Conservation (phyloP, 164 flowering plant species). For the Annona cherimola region DNA sequence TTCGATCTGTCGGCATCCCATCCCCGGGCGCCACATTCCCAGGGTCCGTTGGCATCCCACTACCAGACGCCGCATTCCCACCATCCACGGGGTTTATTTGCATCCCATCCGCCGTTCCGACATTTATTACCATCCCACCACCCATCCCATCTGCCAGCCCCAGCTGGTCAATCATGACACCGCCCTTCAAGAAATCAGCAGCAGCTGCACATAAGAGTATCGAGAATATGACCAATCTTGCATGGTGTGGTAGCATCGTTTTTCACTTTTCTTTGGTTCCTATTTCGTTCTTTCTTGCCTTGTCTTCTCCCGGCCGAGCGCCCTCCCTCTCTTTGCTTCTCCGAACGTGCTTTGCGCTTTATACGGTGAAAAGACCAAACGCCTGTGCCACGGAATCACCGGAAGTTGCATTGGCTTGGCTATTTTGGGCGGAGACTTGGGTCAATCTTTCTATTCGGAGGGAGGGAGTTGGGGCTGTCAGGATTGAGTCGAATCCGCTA, state of each 20-base stretch:
- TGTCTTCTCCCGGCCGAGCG: neutral
- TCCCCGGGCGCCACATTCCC: too few species aligned
- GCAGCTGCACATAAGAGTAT: neutral
- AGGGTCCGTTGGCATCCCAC: too few species aligned
- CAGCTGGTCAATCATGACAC: too few species aligned
- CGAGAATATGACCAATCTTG: neutral
- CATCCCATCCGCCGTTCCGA: too few species aligned
- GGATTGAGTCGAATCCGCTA: too few species aligned
- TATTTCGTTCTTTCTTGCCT: neutral
- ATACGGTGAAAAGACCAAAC: neutral
- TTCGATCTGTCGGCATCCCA: too few species aligned
- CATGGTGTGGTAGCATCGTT: neutral
- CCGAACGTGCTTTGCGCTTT: neutral
- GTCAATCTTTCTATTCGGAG: neutral
- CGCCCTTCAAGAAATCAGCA: neutral
- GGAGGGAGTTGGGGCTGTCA: too few species aligned
- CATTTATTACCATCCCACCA: too few species aligned
- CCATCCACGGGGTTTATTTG: too few species aligned
- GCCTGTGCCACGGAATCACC: neutral
- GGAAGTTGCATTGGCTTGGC: neutral
- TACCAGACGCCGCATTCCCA: too few species aligned
- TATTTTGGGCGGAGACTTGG: neutral
- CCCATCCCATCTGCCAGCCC: too few species aligned
- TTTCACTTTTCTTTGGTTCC: neutral
- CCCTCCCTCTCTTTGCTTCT: neutral